Evolutionary conservation across 106 monocot species (phyloP), one percentile per base, ranked within the genome.

Genomic region (Dioscorea alata): DNA sequence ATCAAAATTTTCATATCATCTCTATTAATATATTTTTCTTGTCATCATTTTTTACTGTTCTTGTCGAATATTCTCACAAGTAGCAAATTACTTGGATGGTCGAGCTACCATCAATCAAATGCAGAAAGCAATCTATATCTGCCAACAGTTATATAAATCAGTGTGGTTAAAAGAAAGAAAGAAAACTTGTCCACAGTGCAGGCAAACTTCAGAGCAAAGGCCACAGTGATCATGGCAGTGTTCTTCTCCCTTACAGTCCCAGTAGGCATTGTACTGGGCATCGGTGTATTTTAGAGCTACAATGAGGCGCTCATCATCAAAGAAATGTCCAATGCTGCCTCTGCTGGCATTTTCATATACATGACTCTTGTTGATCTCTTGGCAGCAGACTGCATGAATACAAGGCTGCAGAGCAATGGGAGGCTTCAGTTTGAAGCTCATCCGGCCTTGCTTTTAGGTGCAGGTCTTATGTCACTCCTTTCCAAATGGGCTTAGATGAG

Each of bases 291-390:
- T 0, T 54, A 2, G 0, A 31, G 24, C 31, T 68, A 68, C 68
- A 56, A 57, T 16, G 68, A 68, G 10, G 68, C 68, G 15, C 68
- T 68, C 4, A 56, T 68, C 5, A 54, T 68, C 13, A 54, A 54
- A 25, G 68, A 54, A 17, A 4, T 68, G 0, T 53, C 56, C 19
- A 68, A 68, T 31, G 68, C 68, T 5, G 51, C 68, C 19, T 68
- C 68, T 5, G 68, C 68, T 4, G 68, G 68, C 31, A 52, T 68
- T 13, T 31, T 68, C 5, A 54, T 54, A 4, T 68, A 68, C 68
- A 68, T 68, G 68, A 54, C 68, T 18, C 32, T 68, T 4, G 68
- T 68, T 13, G 68, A 68, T 56, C 68, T 68, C 19, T 31, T 68
- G 24, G 68, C 68, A 18, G 54, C 51, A 8, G 68, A 68, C 51